phyloP scores from a whole-genome alignment of 352 stramenopile species.

The Globisporangium lucens region DNA sequence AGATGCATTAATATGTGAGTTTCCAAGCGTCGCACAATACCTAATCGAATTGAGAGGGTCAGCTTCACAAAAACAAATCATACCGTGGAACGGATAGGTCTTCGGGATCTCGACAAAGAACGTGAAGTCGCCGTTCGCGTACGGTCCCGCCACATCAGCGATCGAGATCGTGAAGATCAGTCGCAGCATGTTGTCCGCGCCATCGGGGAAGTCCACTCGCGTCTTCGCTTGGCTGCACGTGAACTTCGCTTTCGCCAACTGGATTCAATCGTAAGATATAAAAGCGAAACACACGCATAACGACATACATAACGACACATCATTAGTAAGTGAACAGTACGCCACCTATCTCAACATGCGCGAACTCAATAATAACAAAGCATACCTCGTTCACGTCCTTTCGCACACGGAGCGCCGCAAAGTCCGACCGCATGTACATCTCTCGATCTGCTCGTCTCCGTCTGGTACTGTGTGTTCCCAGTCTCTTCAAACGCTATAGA shows the following conservation, averaged over 20 bases:
- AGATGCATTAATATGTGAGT: neutral
- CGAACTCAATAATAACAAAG: neutral
- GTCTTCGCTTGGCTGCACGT: slow-evolving; percentile 74
- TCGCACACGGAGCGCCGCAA: slow-evolving; percentile 71
- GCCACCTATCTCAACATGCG: neutral
- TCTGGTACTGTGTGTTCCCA: neutral
- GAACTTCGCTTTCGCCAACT: slow-evolving; percentile 78
- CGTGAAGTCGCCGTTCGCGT: slow-evolving; percentile 81
- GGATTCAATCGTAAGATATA: neutral
- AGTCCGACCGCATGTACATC: slow-evolving; percentile 78
- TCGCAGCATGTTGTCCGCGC: slow-evolving; percentile 73
- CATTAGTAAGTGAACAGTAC: no score
- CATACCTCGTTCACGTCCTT: slow-evolving; percentile 86
- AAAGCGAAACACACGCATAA: neutral
- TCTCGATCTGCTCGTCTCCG: neutral
- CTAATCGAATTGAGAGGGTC: neutral
- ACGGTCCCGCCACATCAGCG: slow-evolving; percentile 64
- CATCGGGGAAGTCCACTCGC: slow-evolving; percentile 81
- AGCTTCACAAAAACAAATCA: neutral
- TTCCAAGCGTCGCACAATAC: neutral
- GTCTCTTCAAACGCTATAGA: neutral
- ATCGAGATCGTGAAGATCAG: slow-evolving; percentile 83
- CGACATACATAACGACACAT: neutral
- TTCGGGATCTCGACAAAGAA: slow-evolving; percentile 87
- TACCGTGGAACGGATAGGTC: slow-evolving; percentile 86